Evolutionary conservation across 805 yeast species (phyloP), one percentile per base, ranked within the genome.

Genomic region (Suhomyces tanzawaensis): DNA sequence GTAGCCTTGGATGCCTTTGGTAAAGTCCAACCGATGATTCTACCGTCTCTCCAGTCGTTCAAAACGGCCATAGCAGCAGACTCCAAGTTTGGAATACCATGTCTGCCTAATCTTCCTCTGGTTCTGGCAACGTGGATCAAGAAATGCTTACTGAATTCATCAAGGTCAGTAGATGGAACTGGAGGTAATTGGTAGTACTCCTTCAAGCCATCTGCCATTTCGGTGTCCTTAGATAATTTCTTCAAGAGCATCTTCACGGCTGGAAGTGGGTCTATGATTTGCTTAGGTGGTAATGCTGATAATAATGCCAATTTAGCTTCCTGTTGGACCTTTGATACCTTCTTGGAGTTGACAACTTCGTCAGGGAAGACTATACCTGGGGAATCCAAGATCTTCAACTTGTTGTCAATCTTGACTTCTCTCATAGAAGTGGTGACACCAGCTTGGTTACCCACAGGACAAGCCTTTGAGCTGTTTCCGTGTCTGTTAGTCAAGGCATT

Each of bases 361-460:
- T 77, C 83, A 35, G 98, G 98, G 79, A 93, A 91, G 28, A 93
- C 96, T 45, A 91, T 93, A 58, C 99, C 99, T 36, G 99, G 99
- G 38, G 96, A 87, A 64, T 91, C 99, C 55, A 91, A 72, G 47
- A 91, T 74, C 62, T 85, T 87, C 51, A 91, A 75, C 62, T 89
- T 89, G 57, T 81, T 84, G 62, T 91, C 99, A 44, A 91, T 76
- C 66, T 91, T 93, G 42, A 91, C 89, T 61, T 89, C 95, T 66
- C 97, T 79, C 60, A 93, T 69, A 3, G 91, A 71, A 1, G 96
- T 90, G 21, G 99, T 91, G 32, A 93, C 93, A 59, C 99, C 99
- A 3, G 99, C 97, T 66, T 85, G 93, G 57, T 95, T 95, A 35
- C 99, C 99, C 22, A 85, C 95, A 12, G 99, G 97, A 59, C 98